Percentiles rank a stretch among this genome's conserved stretches.
These are phyloP conservation scores for Phanerochaete carnosa DNA, from an alignment of 768 basidiomycete genomes.

Conservation along the genomic window DNA sequence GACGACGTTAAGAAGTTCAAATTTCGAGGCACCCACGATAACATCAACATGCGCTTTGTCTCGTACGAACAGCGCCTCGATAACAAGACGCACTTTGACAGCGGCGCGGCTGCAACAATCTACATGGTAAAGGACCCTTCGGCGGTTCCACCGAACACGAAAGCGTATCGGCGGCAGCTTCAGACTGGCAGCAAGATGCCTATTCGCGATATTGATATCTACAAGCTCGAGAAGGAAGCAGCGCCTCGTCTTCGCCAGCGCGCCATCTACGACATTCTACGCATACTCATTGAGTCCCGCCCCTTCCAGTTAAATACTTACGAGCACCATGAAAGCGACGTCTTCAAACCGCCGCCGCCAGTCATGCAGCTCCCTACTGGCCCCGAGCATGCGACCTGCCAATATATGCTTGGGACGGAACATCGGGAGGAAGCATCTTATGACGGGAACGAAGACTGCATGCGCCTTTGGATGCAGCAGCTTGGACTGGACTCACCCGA, in stretches of 20 bases:
- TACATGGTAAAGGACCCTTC: constrained; percentile 2
- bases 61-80: constrained; percentile 35
- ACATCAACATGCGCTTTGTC: constrained; percentile 33
- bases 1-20: no score
- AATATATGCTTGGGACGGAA: constrained; percentile 6
- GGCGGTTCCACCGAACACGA: neutral
- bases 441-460: constrained; percentile 10
- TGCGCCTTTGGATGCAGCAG: no score
- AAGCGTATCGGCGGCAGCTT: neutral
- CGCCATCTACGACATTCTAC: neutral
- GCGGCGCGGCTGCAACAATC: constrained; percentile 31
- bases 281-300: constrained; percentile 1
- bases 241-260: neutral
- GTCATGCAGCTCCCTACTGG: constrained; percentile 10
- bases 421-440: constrained; percentile 11
- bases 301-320: constrained; percentile 9
- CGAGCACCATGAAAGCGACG: neutral
- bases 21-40: constrained; percentile 18
- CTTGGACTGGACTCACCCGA: no score
- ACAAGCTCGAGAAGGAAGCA: neutral
- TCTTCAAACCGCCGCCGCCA: constrained; percentile 3
- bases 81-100: constrained; percentile 33
- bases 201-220: neutral
- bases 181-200: neutral
- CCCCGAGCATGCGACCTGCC: neutral